Conservation (phyloP, 2,329 filamentous ascomycete species). For the Chaetomium globosum region DNA sequence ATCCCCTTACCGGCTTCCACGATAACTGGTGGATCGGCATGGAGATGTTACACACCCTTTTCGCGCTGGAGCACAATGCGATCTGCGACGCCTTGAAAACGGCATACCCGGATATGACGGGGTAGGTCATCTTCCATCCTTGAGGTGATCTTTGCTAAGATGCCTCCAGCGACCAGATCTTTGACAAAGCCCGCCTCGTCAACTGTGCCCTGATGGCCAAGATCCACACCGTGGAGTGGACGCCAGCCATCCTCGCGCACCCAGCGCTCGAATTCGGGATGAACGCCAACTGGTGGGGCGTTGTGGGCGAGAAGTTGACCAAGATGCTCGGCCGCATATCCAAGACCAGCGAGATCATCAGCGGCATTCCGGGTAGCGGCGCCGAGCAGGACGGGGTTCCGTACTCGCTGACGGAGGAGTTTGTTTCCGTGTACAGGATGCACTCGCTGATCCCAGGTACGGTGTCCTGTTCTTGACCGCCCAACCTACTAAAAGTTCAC, state of each 20-base stretch:
- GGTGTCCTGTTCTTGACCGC: not conserved
- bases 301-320: slow-evolving; percentile 47
- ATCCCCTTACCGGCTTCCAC: slow-evolving; percentile 47
- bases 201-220: slow-evolving; percentile 54
- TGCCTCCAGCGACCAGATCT: slow-evolving; percentile 43
- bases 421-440: slow-evolving; percentile 32
- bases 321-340: slow-evolving; percentile 48
- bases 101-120: slow-evolving; percentile 44
- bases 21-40: slow-evolving; percentile 53
- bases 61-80: slow-evolving; percentile 51
- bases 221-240: slow-evolving; percentile 55
- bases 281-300: slow-evolving; percentile 52
- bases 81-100: slow-evolving; percentile 46
- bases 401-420: slow-evolving; percentile 33
- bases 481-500: too few species aligned
- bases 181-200: slow-evolving; percentile 49
- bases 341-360: slow-evolving; percentile 46
- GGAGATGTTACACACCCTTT: slow-evolving; percentile 49
- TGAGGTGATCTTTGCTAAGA: too few species aligned
- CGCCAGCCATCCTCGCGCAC: slow-evolving; percentile 51
- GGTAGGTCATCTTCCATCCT: slow-evolving; percentile 13
- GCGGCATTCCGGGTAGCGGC: slow-evolving; percentile 33
- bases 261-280: slow-evolving; percentile 49
- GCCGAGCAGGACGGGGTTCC: slow-evolving; percentile 30
- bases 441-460: slow-evolving; percentile 30